Evolutionary conservation across 495 filamentous ascomycete genomes (phyloP), one percentile per base, ranked within the genome.

Genomic region (Hypoxylon fuscum): DNA sequence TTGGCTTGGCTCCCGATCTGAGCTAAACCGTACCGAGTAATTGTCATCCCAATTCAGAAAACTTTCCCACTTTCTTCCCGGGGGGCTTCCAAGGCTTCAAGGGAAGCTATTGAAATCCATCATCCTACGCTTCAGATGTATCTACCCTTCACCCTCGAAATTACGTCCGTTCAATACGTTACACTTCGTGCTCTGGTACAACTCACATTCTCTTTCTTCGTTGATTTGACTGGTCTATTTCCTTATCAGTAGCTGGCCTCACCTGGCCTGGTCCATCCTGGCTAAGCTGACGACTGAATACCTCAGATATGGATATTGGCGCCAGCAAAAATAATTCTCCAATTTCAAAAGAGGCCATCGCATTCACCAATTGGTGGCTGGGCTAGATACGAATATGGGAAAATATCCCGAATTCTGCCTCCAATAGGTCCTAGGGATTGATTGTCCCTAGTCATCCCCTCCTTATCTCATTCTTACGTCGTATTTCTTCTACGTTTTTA

Each of bases 131-230:
- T 50, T 55, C 50, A 51, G 45, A 44, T 60, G 55, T 43, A 34
- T 42, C 53, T 64, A 59, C 42, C 61, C 54, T 55, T 62, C n/a
- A 18, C 17, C n/a, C 15, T 44, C 25, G 17, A 66, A 55, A 56
- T 56, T 60, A 51, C 55, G 14, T 55, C 46, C 34, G 15, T 34
- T 55, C 35, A 55, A 56, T 66, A 60, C 55, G 62, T 66, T 66
- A 55, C 55, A 66, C 62, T 18, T 60, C 12, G 25, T 23, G 18
- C 42, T 20, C 4, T 31, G 11, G 41, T 35, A 49, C 27, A 10
- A 50, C 27, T 38, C 5, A 14, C 20, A 45, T 32, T 45, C n/a
- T 31, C 45, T 22, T 14, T 55, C 17, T 23, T 5, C 1, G 21
- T 37, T 44, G 5, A 32, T 15, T 14, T 38, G 4, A 14, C n/a